Evolutionary conservation across 2,329 filamentous ascomycete species (phyloP), one percentile per base, ranked within the genome.

Genomic region (Coniella lustricola): DNA sequence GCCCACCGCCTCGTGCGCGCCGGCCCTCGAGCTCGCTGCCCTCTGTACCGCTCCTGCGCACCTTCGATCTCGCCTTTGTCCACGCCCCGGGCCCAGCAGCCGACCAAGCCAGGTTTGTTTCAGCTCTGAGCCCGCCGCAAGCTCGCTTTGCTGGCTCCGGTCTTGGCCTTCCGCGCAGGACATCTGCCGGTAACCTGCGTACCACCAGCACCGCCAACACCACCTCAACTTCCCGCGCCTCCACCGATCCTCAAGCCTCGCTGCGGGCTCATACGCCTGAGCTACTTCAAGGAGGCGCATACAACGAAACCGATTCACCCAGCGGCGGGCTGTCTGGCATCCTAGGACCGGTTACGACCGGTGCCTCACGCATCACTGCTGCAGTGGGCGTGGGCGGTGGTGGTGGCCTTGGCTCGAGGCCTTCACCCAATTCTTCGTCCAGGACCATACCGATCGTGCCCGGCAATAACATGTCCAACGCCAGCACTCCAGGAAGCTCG

Each of bases 191-290:
- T 51, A 59, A 55, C 51, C 53, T 60, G 20, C 59, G 58, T 34
- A 39, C 34, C 36, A 38, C 4, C 16, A 51, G 35, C 37, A 54
- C 40, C 51, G 54, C 50, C 60, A 62, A 46, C 36, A n/a, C n/a
- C 22, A 10, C 38, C 7, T n/a, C 38, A n/a, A 41, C 7, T 25
- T 18, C 17, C 38, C 38, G 13, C 14, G 54, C 53, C 37, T 22
- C 40, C 35, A 48, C 52, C 44, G 57, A 51, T 36, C 44, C 59
- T 52, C 65, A 69, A 55, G 60, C 63, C 54, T 77, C 76, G 39
- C 77, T 84, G 59, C 79, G 84, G 54, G 70, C 82, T 49, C 81
- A 86, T 55, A 86, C 83, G 53, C 82, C 84, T 55, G 84, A 88
- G 37, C 67, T 66, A 52, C 72, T 75, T 37, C 50, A 57, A 59